Evolutionary conservation across 305 asterid species (phyloP).

Genomic region (Fraxinus velutina): DNA sequence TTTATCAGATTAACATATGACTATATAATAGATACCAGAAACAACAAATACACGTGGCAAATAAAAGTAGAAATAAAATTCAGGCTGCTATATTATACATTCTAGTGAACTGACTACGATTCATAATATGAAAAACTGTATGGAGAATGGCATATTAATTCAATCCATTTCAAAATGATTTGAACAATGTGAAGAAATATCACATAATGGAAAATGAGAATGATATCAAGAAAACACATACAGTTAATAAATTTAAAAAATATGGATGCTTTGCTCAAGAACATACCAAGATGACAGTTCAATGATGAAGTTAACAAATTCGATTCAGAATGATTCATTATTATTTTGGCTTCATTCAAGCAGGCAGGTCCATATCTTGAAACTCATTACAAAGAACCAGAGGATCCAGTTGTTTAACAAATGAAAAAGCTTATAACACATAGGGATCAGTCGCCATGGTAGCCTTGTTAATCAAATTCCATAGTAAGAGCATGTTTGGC

Average conservation of each 20-base stretch:
- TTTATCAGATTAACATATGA: not conserved
- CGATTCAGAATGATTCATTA: not conserved
- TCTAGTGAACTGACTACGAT: not conserved
- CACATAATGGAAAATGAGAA: not conserved
- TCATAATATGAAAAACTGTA: not conserved
- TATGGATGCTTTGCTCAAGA: not conserved
- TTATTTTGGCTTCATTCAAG: not conserved
- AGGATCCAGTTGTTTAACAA: not conserved
- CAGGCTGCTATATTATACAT: not conserved
- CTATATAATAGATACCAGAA: not conserved
- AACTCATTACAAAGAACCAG: not conserved
- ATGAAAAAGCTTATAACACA: not conserved
- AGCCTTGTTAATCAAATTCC: not conserved
- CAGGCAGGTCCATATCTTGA: not conserved
- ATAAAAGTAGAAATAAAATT: not conserved
- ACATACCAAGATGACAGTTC: not conserved
- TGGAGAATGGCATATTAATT: not conserved
- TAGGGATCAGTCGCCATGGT: not conserved
- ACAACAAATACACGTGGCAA: not conserved
- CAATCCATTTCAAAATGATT: not conserved
- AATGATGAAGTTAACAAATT: not conserved
- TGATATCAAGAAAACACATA: not conserved
- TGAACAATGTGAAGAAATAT: not conserved
- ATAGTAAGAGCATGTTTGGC: not conserved
- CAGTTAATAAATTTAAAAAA: not conserved